phyloP scores from a whole-genome alignment of 2,329 filamentous ascomycete species.

The Ophiocordyceps sinensis region DNA sequence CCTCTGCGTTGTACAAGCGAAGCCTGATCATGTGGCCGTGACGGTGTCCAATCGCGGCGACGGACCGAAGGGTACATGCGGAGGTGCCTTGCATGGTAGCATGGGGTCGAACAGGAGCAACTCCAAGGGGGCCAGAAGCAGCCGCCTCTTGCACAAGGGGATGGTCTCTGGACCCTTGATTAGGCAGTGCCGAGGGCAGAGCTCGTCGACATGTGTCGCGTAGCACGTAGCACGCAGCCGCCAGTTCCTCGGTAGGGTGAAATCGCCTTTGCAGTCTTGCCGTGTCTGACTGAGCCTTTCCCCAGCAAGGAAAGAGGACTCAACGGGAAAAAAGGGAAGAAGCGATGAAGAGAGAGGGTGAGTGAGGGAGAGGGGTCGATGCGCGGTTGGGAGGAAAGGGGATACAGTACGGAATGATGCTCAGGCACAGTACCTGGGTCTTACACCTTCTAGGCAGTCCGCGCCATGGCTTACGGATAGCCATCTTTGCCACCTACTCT shows the following conservation, averaged over 20 bases:
- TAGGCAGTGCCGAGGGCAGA: neutral
- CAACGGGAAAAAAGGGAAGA: neutral
- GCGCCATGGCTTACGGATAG: too few relatives aligned
- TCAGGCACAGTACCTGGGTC: too few relatives aligned
- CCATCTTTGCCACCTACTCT: too few relatives aligned
- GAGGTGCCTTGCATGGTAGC: constrained; percentile 3
- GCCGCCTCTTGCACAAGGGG: neutral
- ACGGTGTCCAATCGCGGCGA: neutral
- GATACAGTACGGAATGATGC: neutral
- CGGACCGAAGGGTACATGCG: neutral
- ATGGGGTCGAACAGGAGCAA: neutral
- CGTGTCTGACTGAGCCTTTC: neutral
- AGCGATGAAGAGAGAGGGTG: neutral
- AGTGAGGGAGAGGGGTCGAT: neutral
- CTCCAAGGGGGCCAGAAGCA: neutral
- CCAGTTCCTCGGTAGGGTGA: neutral
- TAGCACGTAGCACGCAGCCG: neutral
- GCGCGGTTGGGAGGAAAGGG: neutral
- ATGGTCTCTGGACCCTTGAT: neutral
- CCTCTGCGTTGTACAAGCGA: neutral
- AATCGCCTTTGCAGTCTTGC: neutral
- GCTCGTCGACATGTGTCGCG: neutral
- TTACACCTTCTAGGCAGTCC: too few relatives aligned
- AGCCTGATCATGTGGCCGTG: neutral
- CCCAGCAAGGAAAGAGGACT: neutral